These are phyloP conservation scores for Aspergillus thermomutatus DNA, from an alignment of 2,329 filamentous ascomycete species.

Conservation along the genomic window DNA sequence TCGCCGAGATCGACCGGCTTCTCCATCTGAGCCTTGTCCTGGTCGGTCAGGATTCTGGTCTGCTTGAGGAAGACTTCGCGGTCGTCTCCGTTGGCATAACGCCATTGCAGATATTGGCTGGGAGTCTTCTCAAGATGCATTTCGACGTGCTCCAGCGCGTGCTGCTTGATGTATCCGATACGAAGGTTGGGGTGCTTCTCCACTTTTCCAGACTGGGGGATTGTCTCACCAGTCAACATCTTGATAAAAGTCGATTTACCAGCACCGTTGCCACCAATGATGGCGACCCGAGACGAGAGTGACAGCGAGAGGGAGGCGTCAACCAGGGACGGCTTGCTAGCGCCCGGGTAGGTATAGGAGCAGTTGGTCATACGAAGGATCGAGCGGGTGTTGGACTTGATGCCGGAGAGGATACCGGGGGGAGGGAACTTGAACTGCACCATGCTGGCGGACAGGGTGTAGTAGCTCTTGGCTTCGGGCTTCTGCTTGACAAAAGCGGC, in stretches of 20 bases:
- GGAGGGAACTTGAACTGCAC: constrained; percentile 98
- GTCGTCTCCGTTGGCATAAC: constrained; percentile 94
- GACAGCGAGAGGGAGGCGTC: constrained; percentile 86
- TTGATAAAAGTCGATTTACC: constrained; percentile 99
- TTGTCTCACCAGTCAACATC: constrained; percentile 85
- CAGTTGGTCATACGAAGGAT: constrained; percentile 94
- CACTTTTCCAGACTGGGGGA: constrained; percentile 79
- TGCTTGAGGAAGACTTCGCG: constrained; percentile 97
- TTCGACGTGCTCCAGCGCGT: constrained; percentile 97
- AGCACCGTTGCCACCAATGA: constrained; percentile 96
- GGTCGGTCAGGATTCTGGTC: constrained; percentile 80
- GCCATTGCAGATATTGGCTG: constrained; percentile 98
- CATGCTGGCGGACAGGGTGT: constrained; percentile 82
- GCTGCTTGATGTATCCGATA: constrained; percentile 99
- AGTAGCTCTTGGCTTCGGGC: constrained; percentile 96
- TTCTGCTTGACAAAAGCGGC: constrained; percentile 76
- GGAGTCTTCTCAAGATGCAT: constrained; percentile 99
- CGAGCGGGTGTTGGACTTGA: constrained; percentile 90
- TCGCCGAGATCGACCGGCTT: constrained; percentile 82
- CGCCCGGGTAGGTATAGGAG: constrained; percentile 89
- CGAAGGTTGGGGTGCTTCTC: constrained; percentile 98
- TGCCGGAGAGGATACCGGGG: constrained; percentile 87
- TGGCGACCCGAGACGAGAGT: constrained; percentile 88
- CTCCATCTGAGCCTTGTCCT: constrained; percentile 87
- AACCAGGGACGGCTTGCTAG: constrained; percentile 77